Evolutionary conservation across 2,329 filamentous ascomycete genomes (phyloP).

Genomic region (Penicillium psychrosexuale): DNA sequence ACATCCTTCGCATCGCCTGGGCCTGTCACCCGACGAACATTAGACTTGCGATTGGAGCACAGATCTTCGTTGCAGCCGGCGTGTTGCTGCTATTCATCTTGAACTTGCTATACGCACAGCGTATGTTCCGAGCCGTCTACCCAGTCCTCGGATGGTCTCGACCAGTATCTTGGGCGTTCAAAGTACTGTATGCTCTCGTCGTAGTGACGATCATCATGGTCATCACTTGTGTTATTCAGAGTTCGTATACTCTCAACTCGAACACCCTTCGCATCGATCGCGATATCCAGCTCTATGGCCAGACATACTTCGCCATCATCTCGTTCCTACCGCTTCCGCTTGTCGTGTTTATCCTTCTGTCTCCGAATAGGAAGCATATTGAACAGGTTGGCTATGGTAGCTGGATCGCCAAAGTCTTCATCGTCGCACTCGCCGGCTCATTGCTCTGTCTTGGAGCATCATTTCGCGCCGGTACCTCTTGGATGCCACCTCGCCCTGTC

Average conservation of each 20-base stretch:
- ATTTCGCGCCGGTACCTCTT: slow-evolving; percentile 63
- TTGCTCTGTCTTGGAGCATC: slow-evolving; percentile 66
- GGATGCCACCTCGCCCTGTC: slow-evolving; percentile 49
- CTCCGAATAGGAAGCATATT: slow-evolving; percentile 44
- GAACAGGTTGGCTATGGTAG: slow-evolving; percentile 66
- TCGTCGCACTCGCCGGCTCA: slow-evolving; percentile 58
- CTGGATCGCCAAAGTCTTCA: slow-evolving; percentile 62
- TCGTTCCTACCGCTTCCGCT: slow-evolving; percentile 66
- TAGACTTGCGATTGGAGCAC: slow-evolving; percentile 55
- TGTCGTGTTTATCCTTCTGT: slow-evolving; percentile 47
- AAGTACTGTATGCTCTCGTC: slow-evolving; percentile 58
- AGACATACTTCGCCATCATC: slow-evolving; percentile 60
- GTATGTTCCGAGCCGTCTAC: slow-evolving; percentile 70
- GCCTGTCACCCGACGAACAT: slow-evolving; percentile 48
- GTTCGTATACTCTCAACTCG: slow-evolving; percentile 62
- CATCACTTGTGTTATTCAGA: slow-evolving; percentile 62
- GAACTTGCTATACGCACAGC: slow-evolving; percentile 74
- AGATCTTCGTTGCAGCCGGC: slow-evolving; percentile 69
- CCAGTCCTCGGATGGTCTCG: slow-evolving; percentile 68
- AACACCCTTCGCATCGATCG: slow-evolving; percentile 54
- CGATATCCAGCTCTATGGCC: slow-evolving; percentile 61
- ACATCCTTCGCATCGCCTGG: slow-evolving; percentile 55
- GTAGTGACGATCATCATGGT: slow-evolving; percentile 61
- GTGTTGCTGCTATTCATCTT: slow-evolving; percentile 72
- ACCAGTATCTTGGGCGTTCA: slow-evolving; percentile 53